Base-by-base conservation (phyloP, 2,329 filamentous ascomycete genomes). In the Clonostachys solani region DNA sequence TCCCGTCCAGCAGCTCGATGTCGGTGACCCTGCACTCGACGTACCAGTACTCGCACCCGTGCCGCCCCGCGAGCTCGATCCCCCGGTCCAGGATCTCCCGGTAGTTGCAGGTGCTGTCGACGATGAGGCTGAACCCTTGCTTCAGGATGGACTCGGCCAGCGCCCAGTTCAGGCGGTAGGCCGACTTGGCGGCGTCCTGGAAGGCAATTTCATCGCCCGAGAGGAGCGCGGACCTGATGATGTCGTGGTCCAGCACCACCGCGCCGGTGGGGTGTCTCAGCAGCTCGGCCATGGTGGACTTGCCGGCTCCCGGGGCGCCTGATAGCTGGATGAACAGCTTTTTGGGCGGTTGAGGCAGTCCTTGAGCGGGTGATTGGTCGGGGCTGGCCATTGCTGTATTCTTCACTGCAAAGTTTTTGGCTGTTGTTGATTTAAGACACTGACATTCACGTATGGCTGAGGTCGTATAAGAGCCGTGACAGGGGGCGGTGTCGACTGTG, bases 81-180 rank as follows among this genome's bases (percentile, higher is more conserved):
- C 67, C 66, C 6, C 49, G 38, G 15, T 62, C 57, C 29, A 68
- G 47, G 3, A 60, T 52, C 49, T 64, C 55, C 12, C 53, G 42
- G 52, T 54, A 67, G 49, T 67, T 67, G 54, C 64, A 71, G 33
- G 60, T 58, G 47, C 64, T 66, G 51, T 70, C 66, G 15, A 71
- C 56, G 46, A 69, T 61, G 50, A 69, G 57, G 46, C 46, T 52
- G 12, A 52, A 50, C 3, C 59, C 62, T 49, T 70, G 67, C 29
- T 56, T 60, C 42, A 67, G 55, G 33, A 63, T 29, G 37, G 65
- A 59, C 33, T 62, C 52, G 29, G 64, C 66, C 3, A 71, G 56
- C 3, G 48, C 49, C 64, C 64, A 70, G 36, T 68, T 57, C 10
- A 68, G 52, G n/a, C 44, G 10, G 45, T 70, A 69, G 7, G 65